Conservation (phyloP, 371 early-diverging fungal genomes). For the Circinella minor region DNA sequence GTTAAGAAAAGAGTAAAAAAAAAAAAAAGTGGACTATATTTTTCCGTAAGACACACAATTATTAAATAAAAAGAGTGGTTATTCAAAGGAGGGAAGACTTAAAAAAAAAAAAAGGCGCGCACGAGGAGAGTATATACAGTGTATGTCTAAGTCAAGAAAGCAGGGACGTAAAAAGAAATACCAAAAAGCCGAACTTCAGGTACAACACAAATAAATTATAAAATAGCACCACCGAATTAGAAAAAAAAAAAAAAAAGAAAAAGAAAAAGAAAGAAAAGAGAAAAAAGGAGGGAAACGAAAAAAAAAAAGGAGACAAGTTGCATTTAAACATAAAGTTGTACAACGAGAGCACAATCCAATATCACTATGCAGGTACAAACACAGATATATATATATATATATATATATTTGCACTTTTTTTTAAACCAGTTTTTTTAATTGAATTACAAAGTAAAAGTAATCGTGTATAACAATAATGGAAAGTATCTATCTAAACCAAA, state of each 20-base stretch:
- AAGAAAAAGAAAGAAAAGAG: conserved; percentile 7
- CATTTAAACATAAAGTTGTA: neutral
- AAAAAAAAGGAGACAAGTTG: neutral
- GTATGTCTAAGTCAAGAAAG: neutral
- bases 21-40: neutral
- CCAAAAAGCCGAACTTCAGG: conserved; percentile 15
- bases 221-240: neutral
- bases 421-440: no score
- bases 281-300: conserved; percentile 10
- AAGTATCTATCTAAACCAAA: no score
- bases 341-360: conserved; percentile 9
- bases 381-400: no score
- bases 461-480: no score
- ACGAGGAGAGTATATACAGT: conserved; percentile 11
- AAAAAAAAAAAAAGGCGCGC: conserved; percentile 19
- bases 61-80: neutral
- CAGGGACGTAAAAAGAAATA: conserved; percentile 3
- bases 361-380: conserved; percentile 5
- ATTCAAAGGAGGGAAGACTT: conserved; percentile 6
- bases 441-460: no score
- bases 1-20: conserved; percentile 13
- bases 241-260: conserved; percentile 1
- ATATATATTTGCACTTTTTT: no score
- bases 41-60: neutral
- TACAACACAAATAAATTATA: neutral